These are phyloP conservation scores for Trichoderma harzianum DNA, from an alignment of 2,329 filamentous ascomycete species.

Conservation along the genomic window DNA sequence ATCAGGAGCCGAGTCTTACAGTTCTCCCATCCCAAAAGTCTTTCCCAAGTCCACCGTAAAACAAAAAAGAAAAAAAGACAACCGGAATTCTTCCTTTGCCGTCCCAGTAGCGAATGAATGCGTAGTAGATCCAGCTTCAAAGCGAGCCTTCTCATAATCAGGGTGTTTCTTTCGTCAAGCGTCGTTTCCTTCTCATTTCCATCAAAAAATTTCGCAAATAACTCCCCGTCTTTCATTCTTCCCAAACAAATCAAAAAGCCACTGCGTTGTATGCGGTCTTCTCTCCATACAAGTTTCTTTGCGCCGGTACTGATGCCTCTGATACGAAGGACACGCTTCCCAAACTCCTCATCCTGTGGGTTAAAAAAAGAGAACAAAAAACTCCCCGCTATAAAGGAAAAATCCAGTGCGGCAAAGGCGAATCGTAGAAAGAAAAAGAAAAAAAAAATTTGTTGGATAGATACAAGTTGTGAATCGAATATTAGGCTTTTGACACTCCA, in stretches of 20 bases:
- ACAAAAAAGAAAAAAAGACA: background rate
- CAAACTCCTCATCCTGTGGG: constrained; percentile 13
- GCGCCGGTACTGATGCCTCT: constrained; percentile 18
- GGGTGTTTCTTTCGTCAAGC: constrained; percentile 17
- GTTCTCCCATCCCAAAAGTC: background rate
- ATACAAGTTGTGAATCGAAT: constrained; percentile 19
- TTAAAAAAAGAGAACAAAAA: background rate
- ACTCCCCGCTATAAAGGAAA: constrained; percentile 20
- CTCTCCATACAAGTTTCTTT: constrained; percentile 3
- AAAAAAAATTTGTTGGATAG: constrained; percentile 1
- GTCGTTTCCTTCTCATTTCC: constrained; percentile 19
- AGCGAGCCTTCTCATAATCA: constrained; percentile 18
- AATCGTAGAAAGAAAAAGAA: background rate
- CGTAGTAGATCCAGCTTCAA: constrained; percentile 4
- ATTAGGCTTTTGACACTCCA: constrained; percentile 2
- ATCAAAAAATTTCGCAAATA: constrained; percentile 5
- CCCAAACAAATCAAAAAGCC: background rate
- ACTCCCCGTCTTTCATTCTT: constrained; percentile 17
- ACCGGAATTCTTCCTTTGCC: background rate
- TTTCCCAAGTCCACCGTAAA: constrained; percentile 1
- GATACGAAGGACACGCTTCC: constrained; percentile 13
- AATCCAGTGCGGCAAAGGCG: background rate
- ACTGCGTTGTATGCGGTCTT: constrained; percentile 5
- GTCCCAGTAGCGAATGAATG: constrained; percentile 5
- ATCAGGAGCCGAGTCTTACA: background rate